phyloP scores from a whole-genome alignment of 768 basidiomycete species.

The Leccinum subgranulosum region DNA sequence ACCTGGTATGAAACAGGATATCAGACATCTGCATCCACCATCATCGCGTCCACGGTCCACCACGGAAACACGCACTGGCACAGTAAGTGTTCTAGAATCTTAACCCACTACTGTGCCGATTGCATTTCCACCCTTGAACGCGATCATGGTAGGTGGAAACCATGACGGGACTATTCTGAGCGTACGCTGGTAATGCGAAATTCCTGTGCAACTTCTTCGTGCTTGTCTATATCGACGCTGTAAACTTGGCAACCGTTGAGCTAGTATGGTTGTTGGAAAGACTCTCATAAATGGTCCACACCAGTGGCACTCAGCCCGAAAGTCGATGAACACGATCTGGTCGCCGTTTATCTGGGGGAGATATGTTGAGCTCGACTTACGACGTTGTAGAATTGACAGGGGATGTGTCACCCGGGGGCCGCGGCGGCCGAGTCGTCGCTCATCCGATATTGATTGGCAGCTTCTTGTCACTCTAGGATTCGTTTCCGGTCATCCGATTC shows the following conservation, averaged over 20 bases:
- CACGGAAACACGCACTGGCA: not conserved
- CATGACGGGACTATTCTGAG: not conserved
- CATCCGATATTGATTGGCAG: too few relatives aligned
- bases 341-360: not conserved
- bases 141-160: not conserved
- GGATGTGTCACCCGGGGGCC: not conserved
- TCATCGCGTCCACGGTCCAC: too few relatives aligned
- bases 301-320: slow-evolving; percentile 7
- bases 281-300: not conserved
- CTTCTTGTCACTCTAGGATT: too few relatives aligned
- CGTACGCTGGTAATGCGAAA: slow-evolving; percentile 3
- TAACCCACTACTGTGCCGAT: slow-evolving; percentile 1
- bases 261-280: slow-evolving; percentile 1
- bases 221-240: slow-evolving; percentile 35
- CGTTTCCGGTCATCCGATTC: too few relatives aligned
- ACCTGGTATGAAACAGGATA: too few relatives aligned
- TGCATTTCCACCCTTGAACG: not conserved
- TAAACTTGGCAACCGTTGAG: slow-evolving; percentile 1
- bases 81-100: not conserved
- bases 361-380: not conserved
- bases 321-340: slow-evolving; percentile 4
- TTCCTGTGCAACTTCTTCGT: slow-evolving; percentile 4
- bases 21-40: not conserved
- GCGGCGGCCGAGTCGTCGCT: not conserved
- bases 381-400: not conserved